Base-by-base conservation (phyloP, 345 rosid species). In the Eucalyptus erythrocorys region DNA sequence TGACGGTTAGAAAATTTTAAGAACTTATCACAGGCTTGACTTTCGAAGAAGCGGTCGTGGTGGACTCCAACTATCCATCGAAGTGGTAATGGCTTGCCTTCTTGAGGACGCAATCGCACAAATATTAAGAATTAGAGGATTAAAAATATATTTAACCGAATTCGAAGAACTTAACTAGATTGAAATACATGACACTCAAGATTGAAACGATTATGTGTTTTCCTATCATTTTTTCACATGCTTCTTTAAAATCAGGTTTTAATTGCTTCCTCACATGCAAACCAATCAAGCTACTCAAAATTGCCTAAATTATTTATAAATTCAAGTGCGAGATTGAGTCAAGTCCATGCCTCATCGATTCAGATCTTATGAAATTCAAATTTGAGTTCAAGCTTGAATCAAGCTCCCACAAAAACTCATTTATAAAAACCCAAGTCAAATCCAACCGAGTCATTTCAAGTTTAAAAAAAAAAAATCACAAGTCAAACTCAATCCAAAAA, bases 311-410 rank as follows among this genome's bases (percentile, higher is more conserved):
- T 13, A 6, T 64, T n/a, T n/a, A 64, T 7, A 4, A n/a, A 64
- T 64, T 55, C 9, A 53, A 22, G 6, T 48, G 1, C 6, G 3
- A 53, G 26, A 53, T 59, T 48, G 50, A 50, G 55, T 50, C 55
- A 50, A 50, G 22, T 9, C 22, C 55, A 4, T 17, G 9, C 55
- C 55, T 50, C 55, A 50, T 50, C 3, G 17, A 2, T 50, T 8
- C 53, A 0, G 1, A 50, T 17, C 17, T 50, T 50, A 17, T 50
- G 53, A 50, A 50, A 17, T 0, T 0, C 1, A 0, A 32, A 66
- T 66, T 32, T 4, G 79, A 66, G 21, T 21, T 66, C 40, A 15
- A 15, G 40, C 40, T 32, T 66, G 6, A 32, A 66, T 66, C 42
- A 32, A 66, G 1, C 6, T 15, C 40, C 79, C 2, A 15, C 22